phyloP scores from a whole-genome alignment of 305 asterid genomes.

The Fraxinus ornus region DNA sequence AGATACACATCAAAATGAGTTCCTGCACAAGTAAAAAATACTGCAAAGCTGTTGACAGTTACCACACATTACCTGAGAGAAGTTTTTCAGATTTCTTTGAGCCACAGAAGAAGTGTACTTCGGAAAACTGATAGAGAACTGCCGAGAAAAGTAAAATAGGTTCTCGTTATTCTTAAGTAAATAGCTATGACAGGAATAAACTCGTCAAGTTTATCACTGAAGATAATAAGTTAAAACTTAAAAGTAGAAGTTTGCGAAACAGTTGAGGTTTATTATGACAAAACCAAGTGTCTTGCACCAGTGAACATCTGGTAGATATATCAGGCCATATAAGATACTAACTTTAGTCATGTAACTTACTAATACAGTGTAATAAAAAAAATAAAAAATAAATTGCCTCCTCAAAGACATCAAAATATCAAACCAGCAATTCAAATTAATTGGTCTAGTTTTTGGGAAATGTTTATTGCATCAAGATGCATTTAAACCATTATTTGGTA shows the following conservation, averaged over 20 bases:
- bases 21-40: neutral
- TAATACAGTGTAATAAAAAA: neutral
- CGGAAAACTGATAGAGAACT: constrained; percentile 77
- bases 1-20: constrained; percentile 1
- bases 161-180: constrained; percentile 10
- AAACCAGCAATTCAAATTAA: constrained; percentile 3
- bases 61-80: constrained; percentile 56
- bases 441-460: neutral
- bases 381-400: neutral
- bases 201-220: neutral
- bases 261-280: constrained; percentile 5
- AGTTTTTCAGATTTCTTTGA: constrained; percentile 81
- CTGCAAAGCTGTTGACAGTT: neutral
- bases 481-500: constrained; percentile 7
- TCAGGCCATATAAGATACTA: neutral
- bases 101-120: constrained; percentile 88
- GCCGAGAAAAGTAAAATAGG: constrained; percentile 31
- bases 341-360: neutral
- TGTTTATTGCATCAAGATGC: neutral
- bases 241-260: constrained; percentile 12
- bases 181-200: neutral
- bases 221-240: neutral
- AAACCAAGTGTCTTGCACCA: constrained; percentile 3
- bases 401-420: constrained; percentile 5
- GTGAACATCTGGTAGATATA: neutral